Conservation (phyloP, 139 green algal genomes). For the Micromonas commoda region DNA sequence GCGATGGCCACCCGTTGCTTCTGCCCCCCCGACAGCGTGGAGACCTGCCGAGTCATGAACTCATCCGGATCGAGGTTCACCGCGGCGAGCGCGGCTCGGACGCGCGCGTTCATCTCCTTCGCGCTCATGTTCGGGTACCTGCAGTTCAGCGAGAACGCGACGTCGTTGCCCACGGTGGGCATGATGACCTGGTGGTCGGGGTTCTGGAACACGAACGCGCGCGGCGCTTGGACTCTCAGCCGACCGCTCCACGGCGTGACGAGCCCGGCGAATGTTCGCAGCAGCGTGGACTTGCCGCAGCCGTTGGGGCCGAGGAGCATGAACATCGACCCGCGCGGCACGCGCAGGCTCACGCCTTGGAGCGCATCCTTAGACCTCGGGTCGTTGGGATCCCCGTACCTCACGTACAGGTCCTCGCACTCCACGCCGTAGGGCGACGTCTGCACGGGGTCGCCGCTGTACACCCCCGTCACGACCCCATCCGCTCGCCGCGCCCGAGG, state of each 20-base stretch:
- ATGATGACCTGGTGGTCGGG: constrained; percentile 92
- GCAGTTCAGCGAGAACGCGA: constrained; percentile 81
- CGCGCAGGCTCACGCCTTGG: constrained; percentile 30
- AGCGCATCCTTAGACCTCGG: constrained; percentile 9
- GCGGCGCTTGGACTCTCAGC: constrained; percentile 47
- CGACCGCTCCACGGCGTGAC: constrained; percentile 50
- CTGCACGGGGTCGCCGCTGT: not conserved
- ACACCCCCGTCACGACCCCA: not conserved
- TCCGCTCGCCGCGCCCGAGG: not conserved
- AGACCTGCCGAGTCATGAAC: constrained; percentile 48
- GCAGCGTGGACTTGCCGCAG: constrained; percentile 70
- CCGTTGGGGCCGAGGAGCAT: constrained; percentile 92
- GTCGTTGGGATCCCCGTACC: not conserved
- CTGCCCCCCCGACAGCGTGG: constrained; percentile 90
- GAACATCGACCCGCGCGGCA: constrained; percentile 67
- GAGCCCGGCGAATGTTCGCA: constrained; percentile 76
- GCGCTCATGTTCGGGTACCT: constrained; percentile 46
- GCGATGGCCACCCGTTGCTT: constrained; percentile 95
- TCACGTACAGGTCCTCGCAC: not conserved
- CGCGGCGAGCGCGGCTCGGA: not conserved
- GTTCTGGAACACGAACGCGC: constrained; percentile 95
- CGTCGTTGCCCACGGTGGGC: constrained; percentile 85
- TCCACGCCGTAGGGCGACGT: not conserved
- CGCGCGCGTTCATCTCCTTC: constrained; percentile 30
- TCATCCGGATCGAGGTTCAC: constrained; percentile 8